Percentiles rank a stretch among this genome's conserved stretches.
Conservation (phyloP, 768 basidiomycete species). For the Zangia roseola region DNA sequence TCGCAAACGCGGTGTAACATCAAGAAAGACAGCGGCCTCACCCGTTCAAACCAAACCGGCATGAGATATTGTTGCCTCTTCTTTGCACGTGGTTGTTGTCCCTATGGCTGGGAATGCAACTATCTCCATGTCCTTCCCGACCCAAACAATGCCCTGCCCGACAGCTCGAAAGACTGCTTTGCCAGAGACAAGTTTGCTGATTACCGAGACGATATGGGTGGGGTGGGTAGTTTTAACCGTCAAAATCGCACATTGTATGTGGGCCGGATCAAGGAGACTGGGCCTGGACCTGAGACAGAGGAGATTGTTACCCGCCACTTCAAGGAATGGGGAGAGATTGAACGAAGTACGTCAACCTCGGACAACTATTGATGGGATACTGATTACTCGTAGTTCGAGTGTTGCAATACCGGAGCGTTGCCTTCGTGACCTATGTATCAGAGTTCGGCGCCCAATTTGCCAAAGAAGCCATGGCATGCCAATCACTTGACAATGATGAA, state of each 20-base stretch:
- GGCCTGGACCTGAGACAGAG: slow-evolving; percentile 85
- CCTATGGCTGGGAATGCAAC: slow-evolving; percentile 97
- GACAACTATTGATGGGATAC: neutral
- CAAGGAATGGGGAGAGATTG: slow-evolving; percentile 93
- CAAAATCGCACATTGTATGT: slow-evolving; percentile 95
- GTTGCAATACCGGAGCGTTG: slow-evolving; percentile 91
- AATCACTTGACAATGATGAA: slow-evolving; percentile 95
- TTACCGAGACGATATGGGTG: slow-evolving; percentile 99
- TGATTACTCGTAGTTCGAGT: slow-evolving; percentile 63
- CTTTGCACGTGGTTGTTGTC: slow-evolving; percentile 95
- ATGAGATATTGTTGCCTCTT: slow-evolving; percentile 94
- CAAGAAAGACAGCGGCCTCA: slow-evolving; percentile 86
- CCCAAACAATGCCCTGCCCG: slow-evolving; percentile 65
- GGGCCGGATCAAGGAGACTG: slow-evolving; percentile 91
- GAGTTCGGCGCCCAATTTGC: slow-evolving; percentile 93
- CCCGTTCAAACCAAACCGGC: slow-evolving; percentile 91
- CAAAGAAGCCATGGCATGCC: slow-evolving; percentile 98
- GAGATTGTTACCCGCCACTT: slow-evolving; percentile 91
- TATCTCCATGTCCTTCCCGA: slow-evolving; percentile 90
- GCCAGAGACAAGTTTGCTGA: slow-evolving; percentile 95
- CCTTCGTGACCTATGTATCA: slow-evolving; percentile 91
- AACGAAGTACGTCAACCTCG: slow-evolving; percentile 64
- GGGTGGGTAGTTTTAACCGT: slow-evolving; percentile 93
- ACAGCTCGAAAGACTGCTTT: slow-evolving; percentile 95
- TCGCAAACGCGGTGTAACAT: slow-evolving; percentile 91